Percentiles rank a stretch among this genome's conserved stretches.
phyloP scores from a whole-genome alignment of 768 basidiomycete species.

The Nidularia pulvinata region DNA sequence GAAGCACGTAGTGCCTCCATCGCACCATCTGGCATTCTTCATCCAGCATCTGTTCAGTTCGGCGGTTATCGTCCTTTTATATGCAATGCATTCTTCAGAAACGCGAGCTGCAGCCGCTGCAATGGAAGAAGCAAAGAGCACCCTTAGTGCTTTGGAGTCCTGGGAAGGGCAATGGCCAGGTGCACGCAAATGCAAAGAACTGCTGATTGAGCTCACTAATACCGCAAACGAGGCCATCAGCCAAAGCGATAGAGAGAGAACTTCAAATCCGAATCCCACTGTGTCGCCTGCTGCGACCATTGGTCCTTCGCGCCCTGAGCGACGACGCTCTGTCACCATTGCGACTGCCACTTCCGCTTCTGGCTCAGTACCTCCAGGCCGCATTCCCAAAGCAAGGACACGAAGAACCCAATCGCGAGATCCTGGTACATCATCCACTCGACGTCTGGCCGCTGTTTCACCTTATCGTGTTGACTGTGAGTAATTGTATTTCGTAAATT shows the following conservation, averaged over 20 bases:
- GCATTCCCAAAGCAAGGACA: constrained; percentile 49
- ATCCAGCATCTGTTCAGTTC: constrained; percentile 91
- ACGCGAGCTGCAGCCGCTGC: constrained; percentile 63
- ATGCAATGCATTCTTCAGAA: constrained; percentile 83
- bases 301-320: constrained; percentile 40
- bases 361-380: constrained; percentile 28
- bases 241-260: constrained; percentile 22
- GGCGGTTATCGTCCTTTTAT: constrained; percentile 81
- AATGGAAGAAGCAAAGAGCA: constrained; percentile 81
- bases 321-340: constrained; percentile 58
- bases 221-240: constrained; percentile 71
- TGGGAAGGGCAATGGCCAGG: constrained; percentile 92
- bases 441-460: constrained; percentile 58
- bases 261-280: constrained; percentile 8
- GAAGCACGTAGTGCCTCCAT: constrained; percentile 80
- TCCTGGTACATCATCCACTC: constrained; percentile 41
- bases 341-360: constrained; percentile 34
- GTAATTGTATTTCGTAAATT: constrained; percentile 15
- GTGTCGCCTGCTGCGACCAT: constrained; percentile 18
- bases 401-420: constrained; percentile 63
- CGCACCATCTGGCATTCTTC: constrained; percentile 87
- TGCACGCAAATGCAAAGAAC: constrained; percentile 83
- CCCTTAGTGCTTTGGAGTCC: constrained; percentile 67
- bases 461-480: constrained; percentile 69
- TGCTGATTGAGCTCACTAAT: constrained; percentile 66